Base-by-base conservation (phyloP, 495 filamentous ascomycete species). In the Podospora pseudopauciseta region DNA sequence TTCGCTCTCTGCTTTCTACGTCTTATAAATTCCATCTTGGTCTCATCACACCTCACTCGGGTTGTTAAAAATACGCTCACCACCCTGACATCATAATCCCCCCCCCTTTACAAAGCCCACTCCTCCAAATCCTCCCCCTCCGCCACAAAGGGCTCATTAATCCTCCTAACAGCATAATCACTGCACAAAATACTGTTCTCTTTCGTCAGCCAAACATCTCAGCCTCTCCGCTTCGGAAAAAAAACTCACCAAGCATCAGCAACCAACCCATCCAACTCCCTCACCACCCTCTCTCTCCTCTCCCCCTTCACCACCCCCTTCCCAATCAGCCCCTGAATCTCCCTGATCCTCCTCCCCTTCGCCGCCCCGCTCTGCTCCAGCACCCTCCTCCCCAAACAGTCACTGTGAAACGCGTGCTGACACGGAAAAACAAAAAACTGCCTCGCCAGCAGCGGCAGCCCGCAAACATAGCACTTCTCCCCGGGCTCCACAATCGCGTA, bases 341-440 rank as follows among this genome's bases (percentile, higher is more conserved):
- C 95, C 53, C 86, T 85, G 63, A 99, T 96, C 73, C 91, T 84
- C 78, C 87, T 87, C 44, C 87, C 89, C 82, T 90, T 94, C 27
- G 86, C 90, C 28, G 90, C 83, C 3, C 88, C 86, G 0, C 87
- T 87, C 69, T 88, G 84, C 69, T 93, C 91, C 59, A 97, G 81
- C 0, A 98, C 93, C 71, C 91, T 90, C 71, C 85, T 87, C 0
- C 90, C 94, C 20, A 98, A 77, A 76, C 96, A 99, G 73, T 98
- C 95, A 68, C 90, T 92, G 76, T 99, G 95, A 72, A 97, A 98
- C 20, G 93, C 93, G 78, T 99, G 95, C 81, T 97, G 95, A 77
- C 95, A 99, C 0, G 95, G 94, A 75, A 98, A 99, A 13, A 98
- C 95, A 69, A 97, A 99, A 80, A 98, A 99, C 75, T 96, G 92